phyloP scores from a whole-genome alignment of 495 filamentous ascomycete genomes.

The Melanomma pulvis-pyrius region DNA sequence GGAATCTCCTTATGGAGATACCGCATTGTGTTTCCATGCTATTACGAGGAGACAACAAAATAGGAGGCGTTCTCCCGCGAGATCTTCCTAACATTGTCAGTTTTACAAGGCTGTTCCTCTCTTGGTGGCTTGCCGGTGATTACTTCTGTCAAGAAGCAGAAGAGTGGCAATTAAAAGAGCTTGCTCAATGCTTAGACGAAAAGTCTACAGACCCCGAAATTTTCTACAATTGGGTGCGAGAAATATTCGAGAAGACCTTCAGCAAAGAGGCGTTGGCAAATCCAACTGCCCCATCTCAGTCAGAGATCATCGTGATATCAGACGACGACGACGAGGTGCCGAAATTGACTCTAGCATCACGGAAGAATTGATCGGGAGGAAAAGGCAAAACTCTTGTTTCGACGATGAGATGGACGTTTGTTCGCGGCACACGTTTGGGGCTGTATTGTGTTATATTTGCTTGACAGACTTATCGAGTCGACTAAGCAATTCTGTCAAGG shows the following conservation, averaged over 20 bases:
- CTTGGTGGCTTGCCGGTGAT: conserved; percentile 17
- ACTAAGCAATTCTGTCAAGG: too few species aligned
- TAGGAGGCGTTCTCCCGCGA: conserved; percentile 13
- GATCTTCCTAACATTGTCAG: conserved; percentile 22
- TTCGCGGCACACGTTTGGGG: too few species aligned
- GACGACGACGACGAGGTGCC: conserved; percentile 13
- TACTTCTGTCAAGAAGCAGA: background rate
- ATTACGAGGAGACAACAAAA: conserved; percentile 7
- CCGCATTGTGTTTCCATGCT: conserved; percentile 21
- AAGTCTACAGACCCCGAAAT: background rate
- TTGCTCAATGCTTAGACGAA: background rate
- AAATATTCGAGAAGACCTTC: conserved; percentile 16
- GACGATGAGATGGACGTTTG: background rate
- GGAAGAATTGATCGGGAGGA: background rate
- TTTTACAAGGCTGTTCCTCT: conserved; percentile 30
- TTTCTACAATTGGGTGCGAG: conserved; percentile 15
- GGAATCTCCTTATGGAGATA: conserved; percentile 26
- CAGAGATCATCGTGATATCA: conserved; percentile 17
- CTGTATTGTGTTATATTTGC: too few species aligned
- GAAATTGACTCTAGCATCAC: background rate
- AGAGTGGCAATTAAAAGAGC: conserved; percentile 11
- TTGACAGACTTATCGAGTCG: too few species aligned
- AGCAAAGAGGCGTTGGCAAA: conserved; percentile 1
- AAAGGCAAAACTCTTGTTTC: background rate
- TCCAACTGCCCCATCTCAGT: background rate